These are phyloP conservation scores for Magnolia changhungtana DNA, from an alignment of 164 flowering plant species.

Conservation along the genomic window DNA sequence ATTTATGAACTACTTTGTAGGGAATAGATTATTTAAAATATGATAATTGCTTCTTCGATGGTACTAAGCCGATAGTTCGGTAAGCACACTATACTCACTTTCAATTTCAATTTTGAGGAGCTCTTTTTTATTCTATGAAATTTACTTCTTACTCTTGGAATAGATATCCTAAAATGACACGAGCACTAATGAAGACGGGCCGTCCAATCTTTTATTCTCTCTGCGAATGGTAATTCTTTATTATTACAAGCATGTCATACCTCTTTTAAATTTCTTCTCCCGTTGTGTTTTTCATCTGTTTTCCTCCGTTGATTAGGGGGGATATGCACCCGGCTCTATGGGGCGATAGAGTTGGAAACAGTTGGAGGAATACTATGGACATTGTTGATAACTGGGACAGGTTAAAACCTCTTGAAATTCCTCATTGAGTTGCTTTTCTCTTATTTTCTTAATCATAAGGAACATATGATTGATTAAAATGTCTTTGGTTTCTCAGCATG, in stretches of 20 bases:
- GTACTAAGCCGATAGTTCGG: constrained; percentile 38
- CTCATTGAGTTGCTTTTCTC: background rate
- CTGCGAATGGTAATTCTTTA: constrained; percentile 54
- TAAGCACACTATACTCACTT: constrained; percentile 1
- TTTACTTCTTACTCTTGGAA: background rate
- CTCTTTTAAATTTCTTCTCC: background rate
- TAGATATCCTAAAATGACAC: constrained; percentile 62
- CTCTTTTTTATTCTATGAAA: no score
- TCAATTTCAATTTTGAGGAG: background rate
- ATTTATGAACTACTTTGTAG: constrained; percentile 14
- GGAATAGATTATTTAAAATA: constrained; percentile 59
- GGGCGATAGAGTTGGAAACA: constrained; percentile 60
- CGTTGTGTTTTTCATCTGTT: background rate
- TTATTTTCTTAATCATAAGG: background rate
- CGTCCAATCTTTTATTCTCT: constrained; percentile 64
- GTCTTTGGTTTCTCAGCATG: constrained; percentile 45
- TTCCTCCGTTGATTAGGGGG: constrained; percentile 37
- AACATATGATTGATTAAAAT: background rate
- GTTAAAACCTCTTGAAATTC: constrained; percentile 6
- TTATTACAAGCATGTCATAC: background rate
- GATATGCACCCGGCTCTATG: constrained; percentile 63
- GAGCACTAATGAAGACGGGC: constrained; percentile 53
- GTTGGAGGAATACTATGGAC: constrained; percentile 76
- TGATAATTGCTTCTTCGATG: constrained; percentile 44
- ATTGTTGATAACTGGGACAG: constrained; percentile 60